These are phyloP conservation scores for Populus simonii DNA, from an alignment of 345 rosid genomes.

Conservation along the genomic window DNA sequence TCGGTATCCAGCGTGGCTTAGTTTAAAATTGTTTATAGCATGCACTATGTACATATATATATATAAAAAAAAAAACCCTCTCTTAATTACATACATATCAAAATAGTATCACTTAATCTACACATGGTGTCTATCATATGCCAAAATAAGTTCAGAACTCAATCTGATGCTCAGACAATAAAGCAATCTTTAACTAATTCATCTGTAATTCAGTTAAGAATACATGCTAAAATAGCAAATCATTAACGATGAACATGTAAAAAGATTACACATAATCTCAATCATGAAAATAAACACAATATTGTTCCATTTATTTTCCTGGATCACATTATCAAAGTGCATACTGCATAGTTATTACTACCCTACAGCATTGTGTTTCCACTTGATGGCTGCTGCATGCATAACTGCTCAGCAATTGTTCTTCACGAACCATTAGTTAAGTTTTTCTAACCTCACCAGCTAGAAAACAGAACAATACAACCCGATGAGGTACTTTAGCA, in stretches of 20 bases:
- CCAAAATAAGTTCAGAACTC: background rate
- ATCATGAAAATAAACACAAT: background rate
- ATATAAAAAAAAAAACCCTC: too few relatives aligned
- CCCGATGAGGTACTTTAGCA: background rate
- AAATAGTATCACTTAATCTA: background rate
- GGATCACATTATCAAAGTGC: background rate
- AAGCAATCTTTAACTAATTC: background rate
- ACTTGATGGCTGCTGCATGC: background rate
- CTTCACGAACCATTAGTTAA: background rate
- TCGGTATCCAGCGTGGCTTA: background rate
- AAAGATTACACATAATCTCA: background rate
- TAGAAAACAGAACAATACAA: background rate
- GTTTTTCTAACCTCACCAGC: background rate
- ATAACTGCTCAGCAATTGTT: background rate
- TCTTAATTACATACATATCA: background rate
- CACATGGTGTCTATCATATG: background rate
- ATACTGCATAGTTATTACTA: background rate
- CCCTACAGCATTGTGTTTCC: background rate
- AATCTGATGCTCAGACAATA: background rate
- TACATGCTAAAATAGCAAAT: background rate
- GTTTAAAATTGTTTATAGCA: too few relatives aligned
- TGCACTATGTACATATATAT: too few relatives aligned
- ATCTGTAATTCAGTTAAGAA: background rate
- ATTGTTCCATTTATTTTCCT: background rate
- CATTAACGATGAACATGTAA: background rate